phyloP scores from a whole-genome alignment of 108 stramenopile species.

The Chaetoceros tenuissimus region DNA sequence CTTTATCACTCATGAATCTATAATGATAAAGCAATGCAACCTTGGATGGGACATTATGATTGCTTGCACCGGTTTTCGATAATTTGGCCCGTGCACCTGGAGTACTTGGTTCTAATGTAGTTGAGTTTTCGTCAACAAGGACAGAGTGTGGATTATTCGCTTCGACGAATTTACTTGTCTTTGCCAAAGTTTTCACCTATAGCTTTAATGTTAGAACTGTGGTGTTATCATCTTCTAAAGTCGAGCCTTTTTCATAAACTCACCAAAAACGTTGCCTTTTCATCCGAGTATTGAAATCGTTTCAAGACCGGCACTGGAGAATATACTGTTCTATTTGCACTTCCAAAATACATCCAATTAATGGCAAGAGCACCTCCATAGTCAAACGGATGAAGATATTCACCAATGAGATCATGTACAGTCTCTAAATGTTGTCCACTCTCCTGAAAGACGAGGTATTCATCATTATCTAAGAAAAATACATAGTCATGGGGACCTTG shows the following conservation, averaged over 20 bases:
- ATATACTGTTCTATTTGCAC: conserved; percentile 23
- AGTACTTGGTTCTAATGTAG: no score
- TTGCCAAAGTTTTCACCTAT: no score
- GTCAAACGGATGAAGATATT: conserved; percentile 21
- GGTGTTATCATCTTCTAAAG: no score
- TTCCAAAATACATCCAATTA: conserved; percentile 43
- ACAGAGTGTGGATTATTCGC: no score
- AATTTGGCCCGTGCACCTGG: no score
- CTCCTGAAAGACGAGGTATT: conserved; percentile 23
- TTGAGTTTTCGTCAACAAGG: no score
- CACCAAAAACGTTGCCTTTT: no score
- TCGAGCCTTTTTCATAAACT: no score
- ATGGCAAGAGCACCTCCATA: conserved; percentile 24
- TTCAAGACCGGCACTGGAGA: conserved; percentile 43
- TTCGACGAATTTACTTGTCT: no score
- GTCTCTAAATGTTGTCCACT: conserved; percentile 18
- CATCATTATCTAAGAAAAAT: conserved; percentile 34
- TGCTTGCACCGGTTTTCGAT: no score
- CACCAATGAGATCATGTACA: conserved; percentile 24
- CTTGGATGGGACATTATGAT: conserved; percentile 9
- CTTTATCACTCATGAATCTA: conserved; percentile 3
- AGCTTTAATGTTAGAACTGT: no score
- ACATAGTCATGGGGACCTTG: no score
- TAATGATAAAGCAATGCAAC: conserved; percentile 10
- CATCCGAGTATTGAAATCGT: conserved; percentile 36